Evolutionary conservation across 495 filamentous ascomycete species (phyloP).

Genomic region (Poronia punctata): DNA sequence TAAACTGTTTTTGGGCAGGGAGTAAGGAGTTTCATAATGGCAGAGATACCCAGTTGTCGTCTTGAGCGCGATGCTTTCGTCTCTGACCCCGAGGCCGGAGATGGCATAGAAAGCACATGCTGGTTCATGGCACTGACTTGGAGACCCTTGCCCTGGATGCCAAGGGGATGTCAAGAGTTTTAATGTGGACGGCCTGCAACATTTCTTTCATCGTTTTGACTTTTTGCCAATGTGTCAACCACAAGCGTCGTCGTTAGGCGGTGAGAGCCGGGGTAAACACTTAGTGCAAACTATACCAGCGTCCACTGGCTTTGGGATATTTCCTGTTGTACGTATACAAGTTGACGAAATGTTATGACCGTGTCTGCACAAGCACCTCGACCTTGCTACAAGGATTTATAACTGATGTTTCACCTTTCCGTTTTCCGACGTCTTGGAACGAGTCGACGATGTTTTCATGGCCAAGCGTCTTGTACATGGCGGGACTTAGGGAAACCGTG

Average conservation of each 20-base stretch:
- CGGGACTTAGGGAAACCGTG: constrained; percentile 22
- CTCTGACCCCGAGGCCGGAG: constrained; percentile 1
- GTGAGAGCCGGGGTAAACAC: too few relatives aligned
- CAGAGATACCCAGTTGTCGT: constrained; percentile 12
- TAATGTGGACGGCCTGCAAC: too few relatives aligned
- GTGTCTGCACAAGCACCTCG: constrained; percentile 19
- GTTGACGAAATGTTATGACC: constrained; percentile 1
- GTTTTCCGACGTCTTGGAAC: constrained; percentile 27
- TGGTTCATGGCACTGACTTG: background rate
- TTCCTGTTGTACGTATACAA: background rate
- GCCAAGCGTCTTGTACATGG: constrained; percentile 15
- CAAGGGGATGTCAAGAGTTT: too few relatives aligned
- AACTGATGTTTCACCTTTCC: constrained; percentile 15
- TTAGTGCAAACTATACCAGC: background rate
- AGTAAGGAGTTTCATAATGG: constrained; percentile 12
- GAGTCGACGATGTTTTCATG: constrained; percentile 17
- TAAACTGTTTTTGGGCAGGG: constrained; percentile 5
- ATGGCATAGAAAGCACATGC: background rate
- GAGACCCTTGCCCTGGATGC: too few relatives aligned
- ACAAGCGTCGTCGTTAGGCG: too few relatives aligned
- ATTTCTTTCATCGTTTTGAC: too few relatives aligned
- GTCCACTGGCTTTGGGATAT: background rate
- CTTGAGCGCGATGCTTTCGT: constrained; percentile 2
- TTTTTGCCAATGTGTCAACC: too few relatives aligned
- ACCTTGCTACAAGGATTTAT: constrained; percentile 18